Evolutionary conservation across 441 rosid species (phyloP), one percentile per base, ranked within the genome.

Genomic region (Viola pubescens): DNA sequence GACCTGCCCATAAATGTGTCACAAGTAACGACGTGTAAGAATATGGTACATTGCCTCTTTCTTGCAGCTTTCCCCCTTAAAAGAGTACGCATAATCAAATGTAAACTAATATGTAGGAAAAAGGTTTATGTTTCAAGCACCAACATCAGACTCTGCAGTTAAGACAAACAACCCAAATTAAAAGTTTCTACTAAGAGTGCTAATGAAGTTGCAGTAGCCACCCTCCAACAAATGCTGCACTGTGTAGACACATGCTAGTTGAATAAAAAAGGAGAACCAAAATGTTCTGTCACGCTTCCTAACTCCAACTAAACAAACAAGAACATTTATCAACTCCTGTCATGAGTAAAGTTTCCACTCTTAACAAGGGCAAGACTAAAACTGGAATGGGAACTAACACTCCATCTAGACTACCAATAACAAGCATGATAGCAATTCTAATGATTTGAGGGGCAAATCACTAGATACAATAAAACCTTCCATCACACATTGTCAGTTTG

Each of bases 1-100:
- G 19, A 92, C 98, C 98, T 92, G 85, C 70, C 60, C 74, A 48
- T 62, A 61, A 59, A 45, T 37, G 44, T 47, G 19, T 44, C 39
- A 56, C 46, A 19, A 37, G 12, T 37, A 47, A n/a, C 14, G 37
- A 40, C 10, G 56, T 49, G 47, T 9, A 10, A n/a, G 7, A 48
- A 37, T 59, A 46, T 59, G 6, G 16, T 11, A 12, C 26, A 48
- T n/a, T n/a, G 7, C 7, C 26, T 19, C 26, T 19, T 19, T 19
- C 26, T 19, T 19, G 26, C 26, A 19, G 26, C 26, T 19, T 1
- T 19, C n/a, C 26, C 26, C 26, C 26, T 19, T 19, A 1, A 19
- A 19, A 19, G 1, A 0, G 26, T 19, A 19, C 1, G 26, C 26
- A 19, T 19, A 19, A 19, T 19, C 26, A 19, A 19, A 19, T 19